phyloP scores from a whole-genome alignment of 345 rosid genomes.

The Triadica sebifera region DNA sequence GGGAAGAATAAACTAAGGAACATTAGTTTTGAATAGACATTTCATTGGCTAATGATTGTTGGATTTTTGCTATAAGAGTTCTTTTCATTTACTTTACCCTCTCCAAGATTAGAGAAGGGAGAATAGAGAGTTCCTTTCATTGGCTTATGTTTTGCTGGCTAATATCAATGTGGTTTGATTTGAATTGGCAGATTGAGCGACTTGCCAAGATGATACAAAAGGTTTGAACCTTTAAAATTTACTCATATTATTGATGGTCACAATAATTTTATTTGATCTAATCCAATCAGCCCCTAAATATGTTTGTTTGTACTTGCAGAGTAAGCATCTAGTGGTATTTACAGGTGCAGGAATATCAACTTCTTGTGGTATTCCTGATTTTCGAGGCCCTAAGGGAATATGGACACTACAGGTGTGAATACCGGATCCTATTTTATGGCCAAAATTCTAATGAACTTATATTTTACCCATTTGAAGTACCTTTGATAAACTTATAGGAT shows the following conservation, averaged over 20 bases:
- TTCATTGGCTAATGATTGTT: background rate
- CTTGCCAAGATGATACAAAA: constrained; percentile 36
- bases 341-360: constrained; percentile 99
- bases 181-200: constrained; percentile 29
- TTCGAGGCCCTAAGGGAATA: constrained; percentile 95
- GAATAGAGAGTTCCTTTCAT: background rate
- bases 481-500: background rate
- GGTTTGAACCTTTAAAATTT: constrained; percentile 16
- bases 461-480: background rate
- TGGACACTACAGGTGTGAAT: constrained; percentile 88
- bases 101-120: background rate
- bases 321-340: constrained; percentile 96
- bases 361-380: constrained; percentile 96
- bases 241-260: background rate
- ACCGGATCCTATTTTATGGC: background rate
- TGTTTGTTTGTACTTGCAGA: constrained; percentile 55
- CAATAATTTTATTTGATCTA: background rate
- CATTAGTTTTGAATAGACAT: background rate
- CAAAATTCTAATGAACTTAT: background rate
- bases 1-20: background rate
- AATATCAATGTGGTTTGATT: constrained; percentile 9
- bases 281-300: background rate
- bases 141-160: background rate
- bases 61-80: background rate
- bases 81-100: background rate